Conservation (phyloP, 2,329 filamentous ascomycete species). For the Cladophialophora exuberans region DNA sequence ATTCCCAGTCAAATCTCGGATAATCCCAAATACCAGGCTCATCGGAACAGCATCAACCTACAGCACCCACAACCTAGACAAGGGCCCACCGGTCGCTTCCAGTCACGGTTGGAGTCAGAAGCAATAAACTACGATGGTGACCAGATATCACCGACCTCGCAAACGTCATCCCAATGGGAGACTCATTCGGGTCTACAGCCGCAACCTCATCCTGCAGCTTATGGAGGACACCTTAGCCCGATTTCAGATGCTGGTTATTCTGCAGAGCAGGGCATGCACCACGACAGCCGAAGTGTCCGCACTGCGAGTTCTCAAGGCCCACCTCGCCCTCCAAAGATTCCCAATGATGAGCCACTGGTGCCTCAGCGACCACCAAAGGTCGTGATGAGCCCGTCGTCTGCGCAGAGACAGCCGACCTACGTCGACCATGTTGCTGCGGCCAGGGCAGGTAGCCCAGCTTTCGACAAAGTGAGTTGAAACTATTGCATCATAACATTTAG, state of each 20-base stretch:
- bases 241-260: constrained; percentile 53
- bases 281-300: constrained; percentile 28
- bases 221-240: constrained; percentile 47
- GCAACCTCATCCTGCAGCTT: constrained; percentile 26
- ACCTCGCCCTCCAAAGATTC: constrained; percentile 57
- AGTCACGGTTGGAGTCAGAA: constrained; percentile 63
- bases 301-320: constrained; percentile 43
- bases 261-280: constrained; percentile 33
- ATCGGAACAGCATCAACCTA: constrained; percentile 65
- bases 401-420: constrained; percentile 42
- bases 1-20: constrained; percentile 62
- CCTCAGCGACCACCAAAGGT: constrained; percentile 53
- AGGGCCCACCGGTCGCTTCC: constrained; percentile 64
- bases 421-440: constrained; percentile 46
- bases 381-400: constrained; percentile 35
- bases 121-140: constrained; percentile 57
- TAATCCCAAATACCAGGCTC: constrained; percentile 67
- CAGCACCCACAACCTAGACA: constrained; percentile 67
- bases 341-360: constrained; percentile 62
- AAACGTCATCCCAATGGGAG: constrained; percentile 48
- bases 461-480: constrained; percentile 37
- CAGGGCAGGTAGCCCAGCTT: constrained; percentile 34
- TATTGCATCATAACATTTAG: background rate
- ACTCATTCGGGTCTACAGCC: constrained; percentile 20
- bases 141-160: constrained; percentile 41